Percentiles rank a stretch among this genome's conserved stretches.
These are phyloP conservation scores for Prototheca cutis DNA, from an alignment of 163 green algal species.

Conservation along the genomic window DNA sequence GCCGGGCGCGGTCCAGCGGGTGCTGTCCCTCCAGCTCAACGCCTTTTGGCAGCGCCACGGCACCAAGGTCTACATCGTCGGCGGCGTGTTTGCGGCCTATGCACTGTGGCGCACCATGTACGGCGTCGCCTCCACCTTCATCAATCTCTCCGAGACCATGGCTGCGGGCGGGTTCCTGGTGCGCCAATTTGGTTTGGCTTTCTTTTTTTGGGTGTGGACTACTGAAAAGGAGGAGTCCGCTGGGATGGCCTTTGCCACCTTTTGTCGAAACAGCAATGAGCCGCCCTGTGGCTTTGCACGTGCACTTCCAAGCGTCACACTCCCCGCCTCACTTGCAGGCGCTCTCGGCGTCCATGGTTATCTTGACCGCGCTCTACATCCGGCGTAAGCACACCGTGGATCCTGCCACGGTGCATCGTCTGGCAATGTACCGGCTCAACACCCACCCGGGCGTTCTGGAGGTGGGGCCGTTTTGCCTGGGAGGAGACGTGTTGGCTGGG, in stretches of 20 bases:
- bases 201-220: background rate
- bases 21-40: conserved; percentile 36
- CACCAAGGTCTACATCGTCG: conserved; percentile 22
- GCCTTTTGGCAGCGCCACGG: conserved; percentile 40
- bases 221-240: no score
- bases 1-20: conserved; percentile 28
- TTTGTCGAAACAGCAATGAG: no score
- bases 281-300: no score
- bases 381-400: conserved; percentile 32
- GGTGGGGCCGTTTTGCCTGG: no score
- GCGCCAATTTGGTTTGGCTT: no score
- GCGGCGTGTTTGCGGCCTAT: conserved; percentile 15
- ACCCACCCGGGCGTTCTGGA: conserved; percentile 54
- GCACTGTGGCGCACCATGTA: conserved; percentile 26
- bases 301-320: no score
- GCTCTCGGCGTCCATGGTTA: conserved; percentile 30
- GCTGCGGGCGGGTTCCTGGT: conserved; percentile 34
- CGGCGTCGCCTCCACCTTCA: conserved; percentile 26
- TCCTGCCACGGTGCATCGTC: conserved; percentile 40
- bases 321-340: conserved; percentile 34
- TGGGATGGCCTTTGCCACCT: no score
- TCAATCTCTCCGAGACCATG: conserved; percentile 38
- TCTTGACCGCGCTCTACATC: conserved; percentile 29
- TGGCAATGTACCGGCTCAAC: conserved; percentile 52
- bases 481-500: no score